These are phyloP conservation scores for Desmodesmus armatus DNA, from an alignment of 139 green algal species.

Conservation along the genomic window DNA sequence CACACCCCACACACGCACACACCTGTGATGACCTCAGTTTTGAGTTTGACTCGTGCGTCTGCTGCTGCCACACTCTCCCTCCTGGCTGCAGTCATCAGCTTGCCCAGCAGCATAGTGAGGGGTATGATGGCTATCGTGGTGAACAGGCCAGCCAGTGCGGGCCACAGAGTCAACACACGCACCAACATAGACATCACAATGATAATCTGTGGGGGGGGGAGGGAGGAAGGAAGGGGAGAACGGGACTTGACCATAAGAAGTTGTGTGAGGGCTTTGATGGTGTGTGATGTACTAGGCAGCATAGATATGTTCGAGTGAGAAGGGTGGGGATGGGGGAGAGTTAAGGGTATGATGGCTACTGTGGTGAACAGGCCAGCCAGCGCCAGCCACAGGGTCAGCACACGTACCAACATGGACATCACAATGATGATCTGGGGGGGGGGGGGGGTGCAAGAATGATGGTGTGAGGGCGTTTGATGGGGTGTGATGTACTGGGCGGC, in stretches of 20 bases:
- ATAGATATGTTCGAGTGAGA: not conserved
- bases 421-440: conserved; percentile 85
- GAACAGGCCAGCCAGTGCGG: conserved; percentile 77
- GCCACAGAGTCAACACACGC: conserved; percentile 72
- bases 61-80: conserved; percentile 74
- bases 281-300: too few relatives aligned
- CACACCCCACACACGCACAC: too few relatives aligned
- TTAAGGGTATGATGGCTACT: conserved; percentile 81
- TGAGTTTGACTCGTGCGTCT: conserved; percentile 84
- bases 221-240: too few relatives aligned
- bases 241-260: too few relatives aligned
- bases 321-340: conserved; percentile 3
- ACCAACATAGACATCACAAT: conserved; percentile 83
- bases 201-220: conserved; percentile 78
- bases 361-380: conserved; percentile 81
- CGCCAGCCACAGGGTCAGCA: conserved; percentile 75
- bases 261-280: too few relatives aligned
- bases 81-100: conserved; percentile 63
- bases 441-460: too few relatives aligned
- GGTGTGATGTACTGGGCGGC: too few relatives aligned
- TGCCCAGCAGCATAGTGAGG: conserved; percentile 71
- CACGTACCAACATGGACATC: conserved; percentile 82
- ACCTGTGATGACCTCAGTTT: conserved; percentile 86
- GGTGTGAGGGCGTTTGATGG: too few relatives aligned
- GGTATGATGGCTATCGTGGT: conserved; percentile 86